Evolutionary conservation across 176 grass and related monocot genomes (phyloP), one percentile per base, ranked within the genome.

Genomic region (Oryza nivara): DNA sequence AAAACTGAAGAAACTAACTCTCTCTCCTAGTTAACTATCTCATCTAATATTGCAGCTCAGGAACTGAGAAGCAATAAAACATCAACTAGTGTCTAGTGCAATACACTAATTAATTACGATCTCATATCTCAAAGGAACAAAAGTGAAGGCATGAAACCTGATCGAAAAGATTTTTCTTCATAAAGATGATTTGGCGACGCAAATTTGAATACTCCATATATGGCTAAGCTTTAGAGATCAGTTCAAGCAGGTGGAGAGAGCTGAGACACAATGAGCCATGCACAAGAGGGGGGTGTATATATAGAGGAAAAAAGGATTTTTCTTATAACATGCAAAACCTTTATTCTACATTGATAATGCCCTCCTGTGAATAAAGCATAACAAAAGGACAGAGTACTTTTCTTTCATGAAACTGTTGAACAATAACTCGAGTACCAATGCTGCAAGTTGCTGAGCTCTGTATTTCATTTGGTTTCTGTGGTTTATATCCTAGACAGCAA

Each of bases 151-250:
- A 65, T 63, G 67, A 75, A 90, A 92, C 92, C 92, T 95, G 90
- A 95, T 95, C 93, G 74, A 95, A 92, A 76, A 95, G 73, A 54
- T 67, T 90, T 89, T 88, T 95, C 93, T 88, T 95, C 93, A 95
- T 90, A 80, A 28, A 83, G 82, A 56, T 73, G 49, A 84, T 61
- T 65, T 89, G 87, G 70, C 78, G 89, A 61, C 11, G 49, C 72
- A 91, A 89, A 67, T 70, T 86, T 69, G 85, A 73, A 41, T 86
- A 76, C 32, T 92, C 88, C 90, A 92, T 95, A n/a, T 77, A 65
- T 92, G 58, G 44, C 20, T 68, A 82, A 10, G 34, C 72, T 72
- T 72, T 67, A 65, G 61, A 68, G 19, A 44, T 70, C 25, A 73
- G 87, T 80, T 80, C 45, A 75, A 76, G 64, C 34, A 79, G 66